Evolutionary conservation across 345 rosid genomes (phyloP).

Genomic region (Xanthoceras sorbifolium): DNA sequence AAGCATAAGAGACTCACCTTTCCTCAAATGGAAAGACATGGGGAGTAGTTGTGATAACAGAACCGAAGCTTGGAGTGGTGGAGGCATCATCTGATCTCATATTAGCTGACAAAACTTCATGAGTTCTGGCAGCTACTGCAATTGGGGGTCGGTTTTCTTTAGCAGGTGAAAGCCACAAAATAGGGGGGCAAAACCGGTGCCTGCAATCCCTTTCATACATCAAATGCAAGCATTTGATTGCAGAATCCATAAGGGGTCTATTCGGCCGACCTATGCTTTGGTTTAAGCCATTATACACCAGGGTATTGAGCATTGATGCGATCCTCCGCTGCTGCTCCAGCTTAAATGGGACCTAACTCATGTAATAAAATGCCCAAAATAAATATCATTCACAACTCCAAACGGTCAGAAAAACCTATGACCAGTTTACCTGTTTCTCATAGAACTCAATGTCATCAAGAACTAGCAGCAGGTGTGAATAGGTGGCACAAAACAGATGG

Average conservation of each 20-base stretch:
- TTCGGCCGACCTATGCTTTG: slow-evolving; percentile 46
- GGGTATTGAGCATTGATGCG: slow-evolving; percentile 82
- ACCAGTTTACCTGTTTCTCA: slow-evolving; percentile 79
- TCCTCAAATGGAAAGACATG: slow-evolving; percentile 97
- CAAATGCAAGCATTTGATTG: slow-evolving; percentile 87
- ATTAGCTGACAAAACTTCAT: slow-evolving; percentile 58
- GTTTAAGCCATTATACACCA: slow-evolving; percentile 78
- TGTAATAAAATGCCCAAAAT: slow-evolving; percentile 30
- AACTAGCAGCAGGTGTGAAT: slow-evolving; percentile 87
- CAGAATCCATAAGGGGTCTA: slow-evolving; percentile 78
- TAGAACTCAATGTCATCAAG: slow-evolving; percentile 99
- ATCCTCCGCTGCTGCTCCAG: slow-evolving; percentile 81
- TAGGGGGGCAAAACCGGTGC: slow-evolving; percentile 79
- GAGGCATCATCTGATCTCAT: slow-evolving; percentile 49
- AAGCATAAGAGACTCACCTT: slow-evolving; percentile 48
- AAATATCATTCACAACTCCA: slow-evolving; percentile 17
- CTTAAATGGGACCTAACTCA: slow-evolving; percentile 70
- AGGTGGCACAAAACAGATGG: slow-evolving; percentile 85
- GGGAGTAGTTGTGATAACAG: slow-evolving; percentile 76
- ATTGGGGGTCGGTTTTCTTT: slow-evolving; percentile 76
- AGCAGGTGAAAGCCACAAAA: slow-evolving; percentile 96
- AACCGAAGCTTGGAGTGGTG: slow-evolving; percentile 53
- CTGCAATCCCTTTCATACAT: slow-evolving; percentile 97
- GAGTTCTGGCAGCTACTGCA: slow-evolving; percentile 88
- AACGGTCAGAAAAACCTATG: slow-evolving; percentile 3